Evolutionary conservation across 1,284 basidiomycete species (phyloP).

Genomic region (Cryptococcus wingfieldii): DNA sequence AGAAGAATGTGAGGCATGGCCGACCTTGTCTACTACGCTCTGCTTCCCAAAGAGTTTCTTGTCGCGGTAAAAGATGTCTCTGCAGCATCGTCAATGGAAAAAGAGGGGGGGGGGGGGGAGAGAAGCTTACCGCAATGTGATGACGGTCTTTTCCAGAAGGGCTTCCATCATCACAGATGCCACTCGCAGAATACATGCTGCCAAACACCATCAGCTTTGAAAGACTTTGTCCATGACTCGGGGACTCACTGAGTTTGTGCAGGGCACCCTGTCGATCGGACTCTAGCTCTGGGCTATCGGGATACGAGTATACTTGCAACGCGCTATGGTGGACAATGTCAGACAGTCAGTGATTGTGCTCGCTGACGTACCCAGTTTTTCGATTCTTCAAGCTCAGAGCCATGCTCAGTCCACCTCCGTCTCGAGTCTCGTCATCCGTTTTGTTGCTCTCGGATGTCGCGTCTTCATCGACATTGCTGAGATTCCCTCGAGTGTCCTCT

Average conservation of each 20-base stretch:
- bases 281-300: conserved; percentile 13
- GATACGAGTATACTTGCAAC: conserved; percentile 24
- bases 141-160: conserved; percentile 20
- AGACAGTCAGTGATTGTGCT: background rate
- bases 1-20: background rate
- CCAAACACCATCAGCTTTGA: background rate
- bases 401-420: conserved; percentile 7
- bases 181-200: conserved; percentile 32
- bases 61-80: conserved; percentile 83
- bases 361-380: conserved; percentile 23
- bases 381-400: conserved; percentile 17
- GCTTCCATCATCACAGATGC: conserved; percentile 36
- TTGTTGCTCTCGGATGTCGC: background rate
- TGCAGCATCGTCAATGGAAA: conserved; percentile 35
- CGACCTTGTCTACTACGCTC: conserved; percentile 66
- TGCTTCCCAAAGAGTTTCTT: conserved; percentile 71
- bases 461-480: background rate
- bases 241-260: conserved; percentile 16
- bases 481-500: background rate
- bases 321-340: background rate
- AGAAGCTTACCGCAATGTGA: conserved; percentile 32
- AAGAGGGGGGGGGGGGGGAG: background rate
- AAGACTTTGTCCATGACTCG: background rate
- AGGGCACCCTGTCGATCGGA: conserved; percentile 6
- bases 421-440: background rate